Evolutionary conservation across 2,329 filamentous ascomycete genomes (phyloP).

Genomic region (Orbilia javanica): DNA sequence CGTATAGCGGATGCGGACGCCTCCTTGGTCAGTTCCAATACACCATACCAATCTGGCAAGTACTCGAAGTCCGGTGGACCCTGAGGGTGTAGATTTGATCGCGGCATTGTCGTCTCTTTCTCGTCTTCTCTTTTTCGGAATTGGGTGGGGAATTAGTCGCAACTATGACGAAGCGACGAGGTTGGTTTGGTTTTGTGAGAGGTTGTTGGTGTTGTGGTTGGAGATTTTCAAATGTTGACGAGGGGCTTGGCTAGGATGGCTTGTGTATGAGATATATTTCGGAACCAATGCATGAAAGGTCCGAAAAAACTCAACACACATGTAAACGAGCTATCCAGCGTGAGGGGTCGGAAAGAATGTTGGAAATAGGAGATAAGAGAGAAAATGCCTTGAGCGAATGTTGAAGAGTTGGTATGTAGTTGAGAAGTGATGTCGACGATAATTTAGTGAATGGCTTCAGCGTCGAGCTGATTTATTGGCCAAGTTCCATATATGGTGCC

Average conservation of each 20-base stretch:
- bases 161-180: conserved; percentile 17
- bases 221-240: conserved; percentile 22
- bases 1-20: conserved; percentile 80
- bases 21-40: conserved; percentile 79
- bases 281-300: conserved; percentile 51
- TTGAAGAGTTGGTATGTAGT: conserved; percentile 1
- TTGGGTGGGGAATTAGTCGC: neutral
- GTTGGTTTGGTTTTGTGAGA: conserved; percentile 9
- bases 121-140: too few species aligned
- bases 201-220: conserved; percentile 33
- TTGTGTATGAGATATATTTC: conserved; percentile 58
- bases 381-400: conserved; percentile 11
- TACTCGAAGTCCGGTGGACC: conserved; percentile 43
- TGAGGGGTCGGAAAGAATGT: conserved; percentile 4
- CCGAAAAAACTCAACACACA: conserved; percentile 53
- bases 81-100: conserved; percentile 44
- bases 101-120: conserved; percentile 45
- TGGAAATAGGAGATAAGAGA: neutral
- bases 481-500: conserved; percentile 36
- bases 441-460: conserved; percentile 36
- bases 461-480: conserved; percentile 50
- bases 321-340: conserved; percentile 29
- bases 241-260: conserved; percentile 34
- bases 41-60: conserved; percentile 78
- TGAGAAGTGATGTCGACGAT: conserved; percentile 3